Conservation (phyloP, 495 filamentous ascomycete species). For the Pseudevernia furfuracea region DNA sequence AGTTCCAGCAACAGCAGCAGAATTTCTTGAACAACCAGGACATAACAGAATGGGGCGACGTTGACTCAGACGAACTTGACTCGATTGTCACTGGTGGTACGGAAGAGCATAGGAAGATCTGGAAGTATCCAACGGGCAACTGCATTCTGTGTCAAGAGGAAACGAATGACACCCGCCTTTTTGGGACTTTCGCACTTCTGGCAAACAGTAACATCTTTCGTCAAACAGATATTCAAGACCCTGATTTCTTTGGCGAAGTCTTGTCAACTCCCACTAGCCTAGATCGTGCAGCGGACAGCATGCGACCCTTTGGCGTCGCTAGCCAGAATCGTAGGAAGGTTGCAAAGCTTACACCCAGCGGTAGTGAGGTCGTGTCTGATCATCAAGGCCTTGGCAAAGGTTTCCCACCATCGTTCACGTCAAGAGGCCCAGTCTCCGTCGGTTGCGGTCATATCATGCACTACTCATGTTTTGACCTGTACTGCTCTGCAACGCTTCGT, state of each 20-base stretch:
- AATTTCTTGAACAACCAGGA: constrained; percentile 83
- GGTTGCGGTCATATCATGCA: constrained; percentile 99
- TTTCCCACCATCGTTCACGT: constrained; percentile 60
- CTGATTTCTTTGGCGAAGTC: constrained; percentile 79
- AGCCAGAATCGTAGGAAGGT: constrained; percentile 73
- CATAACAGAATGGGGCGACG: constrained; percentile 74
- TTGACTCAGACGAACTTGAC: constrained; percentile 62
- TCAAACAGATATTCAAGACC: constrained; percentile 71
- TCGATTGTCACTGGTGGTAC: constrained; percentile 44
- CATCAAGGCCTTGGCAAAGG: constrained; percentile 82
- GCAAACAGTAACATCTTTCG: constrained; percentile 81
- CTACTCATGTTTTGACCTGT: constrained; percentile 88
- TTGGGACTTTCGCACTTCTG: constrained; percentile 85
- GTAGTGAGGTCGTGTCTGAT: constrained; percentile 60
- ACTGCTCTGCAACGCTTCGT: constrained; percentile 69
- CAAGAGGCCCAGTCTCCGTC: constrained; percentile 74
- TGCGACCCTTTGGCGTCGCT: constrained; percentile 85
- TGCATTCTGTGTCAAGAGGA: constrained; percentile 97
- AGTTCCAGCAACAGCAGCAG: constrained; percentile 95
- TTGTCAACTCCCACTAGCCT: constrained; percentile 63
- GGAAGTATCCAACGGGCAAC: constrained; percentile 90
- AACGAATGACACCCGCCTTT: constrained; percentile 78
- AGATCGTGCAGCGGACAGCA: constrained; percentile 69
- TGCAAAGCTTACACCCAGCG: constrained; percentile 64
- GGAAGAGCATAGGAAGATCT: constrained; percentile 62